Evolutionary conservation across 2,329 filamentous ascomycete genomes (phyloP).

Genomic region (Aspergillus sp.): DNA sequence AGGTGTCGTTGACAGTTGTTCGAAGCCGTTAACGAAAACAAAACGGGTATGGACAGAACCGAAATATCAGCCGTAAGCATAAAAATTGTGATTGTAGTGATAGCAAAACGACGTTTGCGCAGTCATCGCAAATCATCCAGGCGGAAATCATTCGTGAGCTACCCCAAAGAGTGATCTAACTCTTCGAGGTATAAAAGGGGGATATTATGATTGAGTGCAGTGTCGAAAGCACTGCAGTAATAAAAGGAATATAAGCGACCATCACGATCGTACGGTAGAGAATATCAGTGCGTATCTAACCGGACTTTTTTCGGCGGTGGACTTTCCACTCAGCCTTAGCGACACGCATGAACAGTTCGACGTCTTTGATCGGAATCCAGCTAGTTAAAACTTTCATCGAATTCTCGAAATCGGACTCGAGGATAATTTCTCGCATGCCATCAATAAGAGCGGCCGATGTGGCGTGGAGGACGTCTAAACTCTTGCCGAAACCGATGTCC

Average conservation of each 20-base stretch:
- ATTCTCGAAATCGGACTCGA: constrained; percentile 95
- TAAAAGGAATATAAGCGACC: not conserved
- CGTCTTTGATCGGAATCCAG: constrained; percentile 91
- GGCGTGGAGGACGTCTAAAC: constrained; percentile 86
- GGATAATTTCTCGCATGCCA: constrained; percentile 79
- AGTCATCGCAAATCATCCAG: constrained; percentile 16
- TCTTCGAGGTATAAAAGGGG: not conserved
- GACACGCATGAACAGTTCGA: constrained; percentile 89
- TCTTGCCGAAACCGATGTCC: constrained; percentile 53
- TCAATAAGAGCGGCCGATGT: constrained; percentile 87
- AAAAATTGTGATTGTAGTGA: constrained; percentile 5
- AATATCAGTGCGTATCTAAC: constrained; percentile 3
- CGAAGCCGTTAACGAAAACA: not conserved
- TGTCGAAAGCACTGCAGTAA: not conserved
- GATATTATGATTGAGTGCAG: constrained; percentile 1
- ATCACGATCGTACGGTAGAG: not conserved
- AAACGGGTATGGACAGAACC: not conserved
- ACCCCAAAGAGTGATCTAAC: not conserved
- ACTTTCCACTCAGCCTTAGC: constrained; percentile 83
- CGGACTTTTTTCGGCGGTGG: constrained; percentile 50
- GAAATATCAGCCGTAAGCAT: constrained; percentile 7
- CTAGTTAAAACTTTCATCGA: constrained; percentile 96
- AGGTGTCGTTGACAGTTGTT: not conserved
- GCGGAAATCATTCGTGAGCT: constrained; percentile 11
- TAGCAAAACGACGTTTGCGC: constrained; percentile 13